Base-by-base conservation (phyloP, 2,329 filamentous ascomycete species). In the Pseudogymnoascus sp. region DNA sequence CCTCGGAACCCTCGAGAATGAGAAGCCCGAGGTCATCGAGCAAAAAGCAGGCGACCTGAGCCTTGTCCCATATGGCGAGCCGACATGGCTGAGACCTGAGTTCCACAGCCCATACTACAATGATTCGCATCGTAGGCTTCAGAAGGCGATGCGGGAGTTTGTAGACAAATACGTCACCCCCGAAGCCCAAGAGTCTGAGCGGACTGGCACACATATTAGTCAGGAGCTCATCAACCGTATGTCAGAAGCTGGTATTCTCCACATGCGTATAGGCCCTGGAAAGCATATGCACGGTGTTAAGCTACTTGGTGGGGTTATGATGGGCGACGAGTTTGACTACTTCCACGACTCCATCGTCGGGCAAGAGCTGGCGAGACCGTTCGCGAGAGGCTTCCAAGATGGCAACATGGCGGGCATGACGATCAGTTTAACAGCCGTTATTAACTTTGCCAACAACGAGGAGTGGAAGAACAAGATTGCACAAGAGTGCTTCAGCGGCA, bases 381-480 rank as follows among this genome's bases (percentile, higher is more conserved):
- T 89, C 73, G 86, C 89, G 28, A 79, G 90, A 69, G 91, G 91
- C 1, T 96, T 95, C 77, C 87, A 91, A 74, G 91, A 96, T 73
- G 91, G 90, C 3, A 93, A 91, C 76, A 85, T 96, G 84, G 88
- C 90, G 2, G 91, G 91, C 61, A 91, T 96, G 89, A 87, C 87
- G 28, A 96, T 96, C 68, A 86, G 86, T 40, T 77, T 96, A 67
- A 90, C 91, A 0, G 90, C 90, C 10, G 84, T 96, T 24, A 82
- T 91, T 72, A 88, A 93, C 78, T 96, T 88, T 81, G 84, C 89
- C 74, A 84, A 83, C 61, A 83, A 93, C 70, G 79, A 84, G 63
- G 78, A 78, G 43, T 82, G 90, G 69, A 87, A 87, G 76, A 82
- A 87, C 68, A 81, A 81, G 61, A 81, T 96, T 56, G 84, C 86